Conservation (phyloP, 2,329 filamentous ascomycete genomes). For the Aureobasidium namibiae region DNA sequence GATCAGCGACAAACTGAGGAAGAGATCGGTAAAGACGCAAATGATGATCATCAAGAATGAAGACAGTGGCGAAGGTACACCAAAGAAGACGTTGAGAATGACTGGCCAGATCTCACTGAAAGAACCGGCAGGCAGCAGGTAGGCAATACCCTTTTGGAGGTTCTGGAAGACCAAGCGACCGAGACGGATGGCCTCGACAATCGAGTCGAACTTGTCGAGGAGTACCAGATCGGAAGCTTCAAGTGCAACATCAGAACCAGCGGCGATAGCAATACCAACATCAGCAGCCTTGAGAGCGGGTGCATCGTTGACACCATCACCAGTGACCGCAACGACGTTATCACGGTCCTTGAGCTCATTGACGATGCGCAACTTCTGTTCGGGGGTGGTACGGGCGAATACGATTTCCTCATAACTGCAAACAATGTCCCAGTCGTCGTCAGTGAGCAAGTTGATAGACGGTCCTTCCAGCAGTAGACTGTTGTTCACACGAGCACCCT, state of each 20-base stretch:
- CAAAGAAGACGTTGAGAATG: constrained; percentile 48
- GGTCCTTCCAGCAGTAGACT: constrained; percentile 18
- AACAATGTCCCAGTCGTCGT: constrained; percentile 37
- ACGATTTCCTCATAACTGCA: constrained; percentile 46
- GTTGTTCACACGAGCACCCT: background rate
- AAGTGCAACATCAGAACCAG: constrained; percentile 16
- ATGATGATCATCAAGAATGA: constrained; percentile 53
- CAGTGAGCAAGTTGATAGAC: constrained; percentile 18
- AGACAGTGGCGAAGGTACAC: constrained; percentile 43
- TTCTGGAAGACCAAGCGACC: constrained; percentile 43
- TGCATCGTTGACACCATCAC: constrained; percentile 40
- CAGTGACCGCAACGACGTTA: constrained; percentile 33
- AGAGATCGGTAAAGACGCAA: constrained; percentile 49
- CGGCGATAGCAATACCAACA: constrained; percentile 35
- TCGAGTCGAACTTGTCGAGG: constrained; percentile 76
- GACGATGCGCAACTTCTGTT: constrained; percentile 37
- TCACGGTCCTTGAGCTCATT: constrained; percentile 31
- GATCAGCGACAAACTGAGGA: constrained; percentile 43
- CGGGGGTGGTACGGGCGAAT: constrained; percentile 35
- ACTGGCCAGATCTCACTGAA: constrained; percentile 53
- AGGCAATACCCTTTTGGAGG: constrained; percentile 28
- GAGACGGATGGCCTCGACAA: constrained; percentile 71
- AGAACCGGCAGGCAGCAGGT: constrained; percentile 44
- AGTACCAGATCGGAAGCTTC: constrained; percentile 72
- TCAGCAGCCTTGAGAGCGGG: constrained; percentile 37